Percentiles rank a stretch among this genome's conserved stretches.
These are phyloP conservation scores for Auriscalpium orientale DNA, from an alignment of 768 basidiomycete species.

Conservation along the genomic window DNA sequence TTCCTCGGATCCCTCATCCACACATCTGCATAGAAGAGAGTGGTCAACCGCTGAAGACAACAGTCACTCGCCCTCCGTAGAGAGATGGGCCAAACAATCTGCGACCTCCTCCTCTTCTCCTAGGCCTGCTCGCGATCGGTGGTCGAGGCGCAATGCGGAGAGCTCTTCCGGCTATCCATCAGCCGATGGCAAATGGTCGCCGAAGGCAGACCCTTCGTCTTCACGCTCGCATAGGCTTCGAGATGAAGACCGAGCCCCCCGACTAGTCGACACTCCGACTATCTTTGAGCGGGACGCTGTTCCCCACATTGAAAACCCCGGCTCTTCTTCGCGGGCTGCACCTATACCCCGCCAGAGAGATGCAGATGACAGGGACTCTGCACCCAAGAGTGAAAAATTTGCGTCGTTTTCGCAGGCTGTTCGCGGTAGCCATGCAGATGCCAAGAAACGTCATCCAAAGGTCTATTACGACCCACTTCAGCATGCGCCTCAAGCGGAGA, in stretches of 20 bases:
- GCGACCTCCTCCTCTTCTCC: background rate
- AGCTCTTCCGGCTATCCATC: background rate
- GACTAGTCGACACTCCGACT: background rate
- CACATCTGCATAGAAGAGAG: background rate
- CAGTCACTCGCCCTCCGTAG: background rate
- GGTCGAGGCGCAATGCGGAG: background rate
- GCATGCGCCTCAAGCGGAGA: too few species aligned
- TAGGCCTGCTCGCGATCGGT: background rate
- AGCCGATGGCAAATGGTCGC: background rate
- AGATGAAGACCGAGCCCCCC: too few species aligned
- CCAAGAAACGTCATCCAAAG: too few species aligned
- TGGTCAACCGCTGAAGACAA: background rate
- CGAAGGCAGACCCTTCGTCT: too few species aligned
- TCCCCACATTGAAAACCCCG: background rate
- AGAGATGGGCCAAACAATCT: background rate
- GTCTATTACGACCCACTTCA: too few species aligned
- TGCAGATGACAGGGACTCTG: too few species aligned
- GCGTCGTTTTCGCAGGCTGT: too few species aligned
- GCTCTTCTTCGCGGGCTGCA: too few species aligned
- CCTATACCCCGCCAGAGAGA: too few species aligned
- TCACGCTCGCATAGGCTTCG: too few species aligned
- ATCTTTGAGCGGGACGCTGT: background rate
- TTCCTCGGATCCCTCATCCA: background rate
- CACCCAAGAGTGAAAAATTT: too few species aligned
- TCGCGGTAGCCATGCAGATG: too few species aligned